phyloP scores from a whole-genome alignment of 495 filamentous ascomycete species.

The Penicillium riverlandense region DNA sequence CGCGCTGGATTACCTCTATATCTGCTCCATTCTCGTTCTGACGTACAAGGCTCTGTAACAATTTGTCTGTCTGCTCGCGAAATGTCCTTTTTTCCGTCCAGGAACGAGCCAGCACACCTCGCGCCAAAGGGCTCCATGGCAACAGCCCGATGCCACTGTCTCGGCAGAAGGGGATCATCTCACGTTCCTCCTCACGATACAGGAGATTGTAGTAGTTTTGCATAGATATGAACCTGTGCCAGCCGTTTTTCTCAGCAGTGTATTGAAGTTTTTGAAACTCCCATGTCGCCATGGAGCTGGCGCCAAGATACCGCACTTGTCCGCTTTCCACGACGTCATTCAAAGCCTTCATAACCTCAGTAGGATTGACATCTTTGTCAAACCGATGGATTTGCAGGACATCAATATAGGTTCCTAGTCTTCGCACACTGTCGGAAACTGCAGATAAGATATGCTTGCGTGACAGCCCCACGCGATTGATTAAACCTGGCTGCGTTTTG shows the following conservation, averaged over 20 bases:
- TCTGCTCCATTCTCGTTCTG: conserved; percentile 41
- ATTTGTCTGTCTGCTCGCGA: conserved; percentile 43
- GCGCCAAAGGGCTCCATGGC: conserved; percentile 57
- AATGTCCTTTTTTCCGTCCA: conserved; percentile 31
- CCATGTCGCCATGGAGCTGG: conserved; percentile 47
- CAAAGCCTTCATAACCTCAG: conserved; percentile 57
- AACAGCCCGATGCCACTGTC: conserved; percentile 66
- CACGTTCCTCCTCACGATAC: conserved; percentile 53
- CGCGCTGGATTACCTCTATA: conserved; percentile 51
- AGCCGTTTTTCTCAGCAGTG: conserved; percentile 45
- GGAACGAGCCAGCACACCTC: conserved; percentile 47
- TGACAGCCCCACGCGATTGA: conserved; percentile 48
- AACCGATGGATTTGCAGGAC: conserved; percentile 55
- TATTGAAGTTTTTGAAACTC: conserved; percentile 51
- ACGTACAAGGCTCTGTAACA: conserved; percentile 37
- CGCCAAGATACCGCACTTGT: conserved; percentile 45
- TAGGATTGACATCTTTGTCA: conserved; percentile 45
- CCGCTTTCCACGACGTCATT: conserved; percentile 54
- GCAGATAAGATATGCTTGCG: conserved; percentile 55
- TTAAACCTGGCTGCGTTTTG: conserved; percentile 39
- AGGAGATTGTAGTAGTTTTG: conserved; percentile 55
- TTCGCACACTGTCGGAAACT: conserved; percentile 47
- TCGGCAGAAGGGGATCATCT: conserved; percentile 64
- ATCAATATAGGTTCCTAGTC: conserved; percentile 55
- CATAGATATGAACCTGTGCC: conserved; percentile 55